These are phyloP conservation scores for Cercospora janseana DNA, from an alignment of 2,329 filamentous ascomycete species.

Conservation along the genomic window DNA sequence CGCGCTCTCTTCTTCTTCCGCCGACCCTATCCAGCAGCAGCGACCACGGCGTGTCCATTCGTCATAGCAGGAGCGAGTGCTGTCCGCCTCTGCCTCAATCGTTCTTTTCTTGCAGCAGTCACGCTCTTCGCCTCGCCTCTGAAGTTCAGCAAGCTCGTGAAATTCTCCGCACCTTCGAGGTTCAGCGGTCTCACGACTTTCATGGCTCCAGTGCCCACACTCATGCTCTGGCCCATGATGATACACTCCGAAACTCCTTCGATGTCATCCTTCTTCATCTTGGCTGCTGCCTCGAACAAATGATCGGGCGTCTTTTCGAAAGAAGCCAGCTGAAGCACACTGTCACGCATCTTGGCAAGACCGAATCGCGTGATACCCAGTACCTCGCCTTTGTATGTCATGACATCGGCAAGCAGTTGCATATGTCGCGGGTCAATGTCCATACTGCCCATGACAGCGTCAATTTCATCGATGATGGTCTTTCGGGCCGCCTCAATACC, in stretches of 20 bases:
- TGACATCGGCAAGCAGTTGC: constrained; percentile 93
- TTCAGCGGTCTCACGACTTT: constrained; percentile 78
- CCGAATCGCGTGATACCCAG: constrained; percentile 96
- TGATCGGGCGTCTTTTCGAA: constrained; percentile 99
- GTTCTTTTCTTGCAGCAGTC: constrained; percentile 21
- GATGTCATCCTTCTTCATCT: constrained; percentile 87
- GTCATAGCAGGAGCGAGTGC: constrained; percentile 16
- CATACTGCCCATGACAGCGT: constrained; percentile 87
- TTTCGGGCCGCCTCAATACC: constrained; percentile 91
- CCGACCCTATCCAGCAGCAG: constrained; percentile 17
- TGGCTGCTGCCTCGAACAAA: constrained; percentile 87
- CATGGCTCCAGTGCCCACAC: constrained; percentile 86
- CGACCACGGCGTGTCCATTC: constrained; percentile 25
- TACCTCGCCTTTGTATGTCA: constrained; percentile 98
- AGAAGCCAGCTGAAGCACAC: constrained; percentile 85
- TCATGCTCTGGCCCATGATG: constrained; percentile 96
- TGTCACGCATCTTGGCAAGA: constrained; percentile 92
- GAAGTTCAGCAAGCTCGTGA: constrained; percentile 37
- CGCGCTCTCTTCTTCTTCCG: neutral
- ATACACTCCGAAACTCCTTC: constrained; percentile 96
- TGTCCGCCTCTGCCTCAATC: constrained; percentile 22
- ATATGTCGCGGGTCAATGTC: constrained; percentile 96
- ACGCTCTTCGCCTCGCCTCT: constrained; percentile 21
- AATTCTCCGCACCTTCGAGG: constrained; percentile 53
- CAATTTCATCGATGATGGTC: constrained; percentile 88